Conservation (phyloP, 164 flowering plant genomes). For the Warburgia ugandensis region DNA sequence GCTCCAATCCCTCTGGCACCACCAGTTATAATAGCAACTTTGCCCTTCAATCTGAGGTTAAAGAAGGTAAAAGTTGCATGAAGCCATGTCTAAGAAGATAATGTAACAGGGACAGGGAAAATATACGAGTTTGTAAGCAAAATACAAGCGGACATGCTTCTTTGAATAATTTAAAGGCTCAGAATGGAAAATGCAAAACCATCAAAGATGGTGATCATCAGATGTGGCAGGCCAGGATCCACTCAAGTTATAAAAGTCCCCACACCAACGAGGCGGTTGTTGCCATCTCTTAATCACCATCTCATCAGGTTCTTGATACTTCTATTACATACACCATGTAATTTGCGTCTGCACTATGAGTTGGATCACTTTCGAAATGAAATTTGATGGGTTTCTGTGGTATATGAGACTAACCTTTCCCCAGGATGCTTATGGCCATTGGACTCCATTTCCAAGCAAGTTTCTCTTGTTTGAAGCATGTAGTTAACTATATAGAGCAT, state of each 20-base stretch:
- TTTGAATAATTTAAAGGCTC: too few relatives aligned
- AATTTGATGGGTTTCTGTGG: background rate
- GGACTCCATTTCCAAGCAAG: constrained; percentile 5
- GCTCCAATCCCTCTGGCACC: constrained; percentile 90
- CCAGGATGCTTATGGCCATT: background rate
- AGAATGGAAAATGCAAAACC: too few relatives aligned
- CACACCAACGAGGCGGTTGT: too few relatives aligned
- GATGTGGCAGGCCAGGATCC: background rate
- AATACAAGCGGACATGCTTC: background rate
- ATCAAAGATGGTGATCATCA: too few relatives aligned
- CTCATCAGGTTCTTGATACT: too few relatives aligned
- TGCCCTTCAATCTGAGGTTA: constrained; percentile 42
- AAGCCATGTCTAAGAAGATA: background rate
- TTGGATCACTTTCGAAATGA: background rate
- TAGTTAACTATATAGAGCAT: background rate
- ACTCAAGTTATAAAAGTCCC: background rate
- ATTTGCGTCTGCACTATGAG: background rate
- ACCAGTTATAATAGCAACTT: constrained; percentile 80
- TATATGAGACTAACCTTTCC: constrained; percentile 13
- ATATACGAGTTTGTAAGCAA: too few relatives aligned
- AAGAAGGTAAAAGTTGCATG: too few relatives aligned
- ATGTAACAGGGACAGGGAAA: too few relatives aligned
- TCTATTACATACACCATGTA: too few relatives aligned
- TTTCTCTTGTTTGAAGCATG: background rate
- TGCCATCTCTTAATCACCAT: too few relatives aligned